These are phyloP conservation scores for Sclerotinia subarctica DNA, from an alignment of 2,329 filamentous ascomycete species.

Conservation along the genomic window DNA sequence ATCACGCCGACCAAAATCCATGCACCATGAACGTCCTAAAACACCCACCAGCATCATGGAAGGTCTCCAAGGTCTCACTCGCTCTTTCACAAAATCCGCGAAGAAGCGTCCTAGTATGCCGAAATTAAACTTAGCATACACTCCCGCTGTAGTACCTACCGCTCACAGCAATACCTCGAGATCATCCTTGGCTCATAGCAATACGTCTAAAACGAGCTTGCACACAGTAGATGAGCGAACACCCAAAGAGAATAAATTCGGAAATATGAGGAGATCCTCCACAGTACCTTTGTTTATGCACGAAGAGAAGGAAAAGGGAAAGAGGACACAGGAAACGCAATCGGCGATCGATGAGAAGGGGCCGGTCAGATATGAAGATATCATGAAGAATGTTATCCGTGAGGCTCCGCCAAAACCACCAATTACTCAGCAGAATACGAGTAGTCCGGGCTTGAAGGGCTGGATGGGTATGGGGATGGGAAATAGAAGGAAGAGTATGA, in stretches of 20 bases:
- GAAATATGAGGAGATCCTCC: slow-evolving; percentile 13
- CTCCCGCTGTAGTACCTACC: not conserved
- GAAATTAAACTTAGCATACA: slow-evolving; percentile 19
- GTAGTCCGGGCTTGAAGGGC: slow-evolving; percentile 12
- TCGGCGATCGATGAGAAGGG: slow-evolving; percentile 17
- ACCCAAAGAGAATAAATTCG: slow-evolving; percentile 10
- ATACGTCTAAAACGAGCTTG: slow-evolving; percentile 12
- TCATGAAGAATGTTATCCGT: slow-evolving; percentile 25
- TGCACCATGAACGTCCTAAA: slow-evolving; percentile 20
- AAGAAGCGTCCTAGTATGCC: slow-evolving; percentile 20
- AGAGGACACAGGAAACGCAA: slow-evolving; percentile 1
- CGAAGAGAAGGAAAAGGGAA: not conserved
- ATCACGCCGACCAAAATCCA: slow-evolving; percentile 8
- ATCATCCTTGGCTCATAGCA: slow-evolving; percentile 13
- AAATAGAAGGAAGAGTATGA: slow-evolving; percentile 28
- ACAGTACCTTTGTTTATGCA: slow-evolving; percentile 7
- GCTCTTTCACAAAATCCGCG: slow-evolving; percentile 8
- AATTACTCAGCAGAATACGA: not conserved
- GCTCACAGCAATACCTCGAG: slow-evolving; percentile 8
- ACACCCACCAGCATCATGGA: slow-evolving; percentile 21
- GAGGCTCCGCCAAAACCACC: slow-evolving; percentile 23
- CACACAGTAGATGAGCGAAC: slow-evolving; percentile 13
- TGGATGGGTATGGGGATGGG: slow-evolving; percentile 20
- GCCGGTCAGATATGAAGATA: slow-evolving; percentile 28
- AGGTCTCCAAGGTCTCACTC: slow-evolving; percentile 19